phyloP scores from a whole-genome alignment of 805 yeast genomes.

The Saccharomycopsis selenospora region DNA sequence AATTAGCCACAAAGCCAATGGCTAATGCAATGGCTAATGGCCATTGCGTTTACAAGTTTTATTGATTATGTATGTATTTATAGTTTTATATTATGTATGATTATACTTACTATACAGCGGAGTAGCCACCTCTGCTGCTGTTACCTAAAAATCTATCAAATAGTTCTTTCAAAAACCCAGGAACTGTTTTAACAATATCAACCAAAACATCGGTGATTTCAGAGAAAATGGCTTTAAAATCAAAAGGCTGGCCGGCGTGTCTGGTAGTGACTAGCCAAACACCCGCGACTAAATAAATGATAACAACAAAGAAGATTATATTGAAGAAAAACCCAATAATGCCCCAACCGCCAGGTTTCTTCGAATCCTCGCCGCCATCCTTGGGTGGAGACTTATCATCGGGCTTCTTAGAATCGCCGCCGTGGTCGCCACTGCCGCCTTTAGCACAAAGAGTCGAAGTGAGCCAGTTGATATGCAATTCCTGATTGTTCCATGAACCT shows the following conservation, averaged over 20 bases:
- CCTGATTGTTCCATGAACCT: constrained; percentile 19
- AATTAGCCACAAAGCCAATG: no score
- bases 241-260: constrained; percentile 59
- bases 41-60: no score
- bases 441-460: constrained; percentile 39
- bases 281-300: constrained; percentile 64
- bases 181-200: constrained; percentile 51
- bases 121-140: constrained; percentile 75
- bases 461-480: constrained; percentile 30
- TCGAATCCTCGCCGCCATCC: constrained; percentile 28
- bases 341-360: constrained; percentile 26
- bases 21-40: no score
- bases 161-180: constrained; percentile 62
- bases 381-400: constrained; percentile 24
- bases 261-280: constrained; percentile 72
- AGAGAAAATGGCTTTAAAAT: constrained; percentile 62
- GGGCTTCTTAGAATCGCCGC: constrained; percentile 23
- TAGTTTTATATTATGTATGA: no score
- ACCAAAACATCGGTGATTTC: constrained; percentile 65
- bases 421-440: constrained; percentile 24
- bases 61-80: no score
- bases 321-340: constrained; percentile 81
- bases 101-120: constrained; percentile 59
- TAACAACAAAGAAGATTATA: constrained; percentile 57
- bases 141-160: constrained; percentile 59